Evolutionary conservation across 1,139 yeast genomes (phyloP).

Genomic region (Blastobotrys petasosporus): DNA sequence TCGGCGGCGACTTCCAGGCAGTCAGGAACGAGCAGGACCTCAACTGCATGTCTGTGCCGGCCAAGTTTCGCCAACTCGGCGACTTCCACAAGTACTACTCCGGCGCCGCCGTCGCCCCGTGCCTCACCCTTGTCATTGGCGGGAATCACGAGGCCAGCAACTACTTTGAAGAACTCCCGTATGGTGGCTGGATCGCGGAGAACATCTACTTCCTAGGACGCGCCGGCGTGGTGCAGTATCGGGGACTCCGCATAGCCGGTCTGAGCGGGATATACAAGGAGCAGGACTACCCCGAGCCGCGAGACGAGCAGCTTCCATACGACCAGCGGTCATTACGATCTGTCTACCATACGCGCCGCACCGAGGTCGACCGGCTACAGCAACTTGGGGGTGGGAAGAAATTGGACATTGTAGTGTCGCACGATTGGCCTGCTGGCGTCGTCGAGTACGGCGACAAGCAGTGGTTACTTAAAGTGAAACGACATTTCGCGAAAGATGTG

Average conservation of each 20-base stretch:
- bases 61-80: slow-evolving; percentile 51
- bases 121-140: slow-evolving; percentile 77
- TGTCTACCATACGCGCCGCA: slow-evolving; percentile 68
- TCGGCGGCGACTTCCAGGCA: slow-evolving; percentile 87
- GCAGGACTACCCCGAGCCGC: slow-evolving; percentile 38
- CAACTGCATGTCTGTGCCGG: slow-evolving; percentile 55
- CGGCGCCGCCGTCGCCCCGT: slow-evolving; percentile 60
- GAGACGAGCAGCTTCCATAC: slow-evolving; percentile 48
- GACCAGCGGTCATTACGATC: slow-evolving; percentile 44
- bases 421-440: slow-evolving; percentile 93
- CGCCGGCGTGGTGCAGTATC: slow-evolving; percentile 64
- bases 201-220: slow-evolving; percentile 86
- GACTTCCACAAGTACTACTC: slow-evolving; percentile 72
- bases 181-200: slow-evolving; percentile 95
- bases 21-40: slow-evolving; percentile 60
- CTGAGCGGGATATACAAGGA: slow-evolving; percentile 76
- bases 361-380: slow-evolving; percentile 53
- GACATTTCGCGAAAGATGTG: slow-evolving; percentile 63
- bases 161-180: slow-evolving; percentile 63
- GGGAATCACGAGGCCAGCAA: slow-evolving; percentile 94
- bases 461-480: slow-evolving; percentile 50
- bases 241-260: slow-evolving; percentile 73
- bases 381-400: slow-evolving; percentile 29
- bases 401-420: slow-evolving; percentile 60
- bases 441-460: slow-evolving; percentile 55